Base-by-base conservation (phyloP, 768 basidiomycete species). In the Suillus lakei region DNA sequence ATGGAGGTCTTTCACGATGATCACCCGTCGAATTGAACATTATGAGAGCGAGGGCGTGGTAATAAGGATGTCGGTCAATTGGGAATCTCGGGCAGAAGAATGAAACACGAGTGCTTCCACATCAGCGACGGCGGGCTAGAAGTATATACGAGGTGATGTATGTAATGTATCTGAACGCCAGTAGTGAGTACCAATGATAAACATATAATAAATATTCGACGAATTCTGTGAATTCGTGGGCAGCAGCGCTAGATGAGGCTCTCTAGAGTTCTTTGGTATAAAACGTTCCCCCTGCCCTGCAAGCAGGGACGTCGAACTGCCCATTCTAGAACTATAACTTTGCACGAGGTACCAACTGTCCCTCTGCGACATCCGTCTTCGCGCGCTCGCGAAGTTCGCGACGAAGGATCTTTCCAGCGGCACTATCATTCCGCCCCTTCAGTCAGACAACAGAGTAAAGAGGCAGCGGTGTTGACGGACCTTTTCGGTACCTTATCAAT, bases 321-420 rank as follows among this genome's bases (percentile, higher is more conserved):
- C 10, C 18, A 18, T 41, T 41, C 26, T 41, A 59, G 18, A 71
- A 23, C 58, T 66, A 59, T 18, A 74, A 32, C 58, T 66, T 78
- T 12, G 68, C 63, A 10, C 68, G 66, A 30, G 65, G 54, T 13
- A 13, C 43, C 30, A 70, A 46, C 46, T 74, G 74, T n/a, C 74
- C 74, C 54, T 69, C 66, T 9, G 74, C 74, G 12, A 70, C 46
- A 63, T 93, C 91, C 51, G 79, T 76, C 72, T 88, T 88, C 0
- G 89, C 91, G 54, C 81, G 77, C 4, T 89, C 91, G 13, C 92
- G 84, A 50, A 96, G 80, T 67, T 94, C 86, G 30, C 91, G 85
- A 53, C 94, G 84, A 38, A 96, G 76, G 71, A 98, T 98, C 78
- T 97, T 96, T 3, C 95, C 95, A 61, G 93, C 86, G 38, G 93